A percentile compares a stretch with the other conserved stretches of the same genome.
phyloP scores from a whole-genome alignment of 2,329 filamentous ascomycete species.

The Periconia sp. region DNA sequence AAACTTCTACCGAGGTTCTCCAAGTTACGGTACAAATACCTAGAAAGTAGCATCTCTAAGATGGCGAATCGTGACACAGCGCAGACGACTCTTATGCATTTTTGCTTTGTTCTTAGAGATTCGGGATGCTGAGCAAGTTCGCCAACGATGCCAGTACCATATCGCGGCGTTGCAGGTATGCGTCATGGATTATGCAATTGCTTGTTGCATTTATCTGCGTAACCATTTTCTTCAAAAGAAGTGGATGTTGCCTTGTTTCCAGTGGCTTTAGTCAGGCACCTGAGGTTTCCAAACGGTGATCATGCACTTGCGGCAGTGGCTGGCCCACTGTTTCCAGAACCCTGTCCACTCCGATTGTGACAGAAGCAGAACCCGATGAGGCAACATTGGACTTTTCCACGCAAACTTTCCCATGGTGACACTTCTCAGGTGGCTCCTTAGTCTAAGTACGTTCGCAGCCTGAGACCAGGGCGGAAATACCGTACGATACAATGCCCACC shows the following conservation, averaged over 20 bases:
- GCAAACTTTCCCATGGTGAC: conserved; percentile 15
- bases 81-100: neutral
- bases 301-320: conserved; percentile 18
- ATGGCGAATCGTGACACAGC: neutral
- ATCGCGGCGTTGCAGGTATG: neutral
- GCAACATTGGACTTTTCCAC: neutral
- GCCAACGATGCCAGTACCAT: neutral
- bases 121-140: neutral
- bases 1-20: neutral
- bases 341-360: neutral
- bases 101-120: neutral
- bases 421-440: conserved; percentile 14
- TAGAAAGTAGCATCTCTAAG: neutral
- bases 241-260: neutral
- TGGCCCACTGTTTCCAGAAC: neutral
- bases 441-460: conserved; percentile 10
- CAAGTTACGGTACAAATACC: neutral
- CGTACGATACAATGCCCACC: neutral
- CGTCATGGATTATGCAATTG: neutral
- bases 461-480: neutral
- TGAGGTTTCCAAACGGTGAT: conserved; percentile 30
- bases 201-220: neutral
- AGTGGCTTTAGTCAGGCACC: conserved; percentile 13
- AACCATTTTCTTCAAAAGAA: neutral
- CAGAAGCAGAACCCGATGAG: neutral